These are phyloP conservation scores for Psilocybe cyanescens DNA, from an alignment of 768 basidiomycete species.

Conservation along the genomic window DNA sequence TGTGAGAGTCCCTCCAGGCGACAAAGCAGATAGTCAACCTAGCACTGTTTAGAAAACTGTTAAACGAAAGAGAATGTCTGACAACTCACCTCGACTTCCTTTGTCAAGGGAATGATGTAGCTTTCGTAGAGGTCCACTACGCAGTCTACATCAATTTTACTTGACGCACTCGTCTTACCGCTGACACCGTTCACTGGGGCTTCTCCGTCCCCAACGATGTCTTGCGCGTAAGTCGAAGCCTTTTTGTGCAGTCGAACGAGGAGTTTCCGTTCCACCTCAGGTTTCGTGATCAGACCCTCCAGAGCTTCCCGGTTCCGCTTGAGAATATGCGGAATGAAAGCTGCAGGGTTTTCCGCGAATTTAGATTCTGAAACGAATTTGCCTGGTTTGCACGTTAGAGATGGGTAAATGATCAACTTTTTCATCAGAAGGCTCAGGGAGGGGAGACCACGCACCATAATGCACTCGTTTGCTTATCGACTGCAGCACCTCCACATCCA, in stretches of 20 bases:
- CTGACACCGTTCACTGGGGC: conserved; percentile 37
- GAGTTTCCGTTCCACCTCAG: conserved; percentile 88
- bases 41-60: background rate
- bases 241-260: conserved; percentile 88
- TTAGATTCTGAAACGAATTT: conserved; percentile 99
- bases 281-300: conserved; percentile 93
- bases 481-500: conserved; percentile 96
- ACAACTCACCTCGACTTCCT: conserved; percentile 89
- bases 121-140: conserved; percentile 94
- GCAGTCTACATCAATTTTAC: conserved; percentile 90
- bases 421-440: background rate
- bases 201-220: conserved; percentile 72
- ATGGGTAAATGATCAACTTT: background rate
- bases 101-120: conserved; percentile 96
- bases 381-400: conserved; percentile 49
- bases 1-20: conserved; percentile 85
- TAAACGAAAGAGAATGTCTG: background rate
- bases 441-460: conserved; percentile 67
- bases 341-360: conserved; percentile 82
- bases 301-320: conserved; percentile 77
- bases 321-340: conserved; percentile 92
- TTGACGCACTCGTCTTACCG: conserved; percentile 34
- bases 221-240: conserved; percentile 77
- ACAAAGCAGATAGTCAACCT: conserved; percentile 96
- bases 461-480: conserved; percentile 98